Evolutionary conservation across 1,284 basidiomycete genomes (phyloP), one percentile per base, ranked within the genome.

Genomic region (Marasmius sp.): DNA sequence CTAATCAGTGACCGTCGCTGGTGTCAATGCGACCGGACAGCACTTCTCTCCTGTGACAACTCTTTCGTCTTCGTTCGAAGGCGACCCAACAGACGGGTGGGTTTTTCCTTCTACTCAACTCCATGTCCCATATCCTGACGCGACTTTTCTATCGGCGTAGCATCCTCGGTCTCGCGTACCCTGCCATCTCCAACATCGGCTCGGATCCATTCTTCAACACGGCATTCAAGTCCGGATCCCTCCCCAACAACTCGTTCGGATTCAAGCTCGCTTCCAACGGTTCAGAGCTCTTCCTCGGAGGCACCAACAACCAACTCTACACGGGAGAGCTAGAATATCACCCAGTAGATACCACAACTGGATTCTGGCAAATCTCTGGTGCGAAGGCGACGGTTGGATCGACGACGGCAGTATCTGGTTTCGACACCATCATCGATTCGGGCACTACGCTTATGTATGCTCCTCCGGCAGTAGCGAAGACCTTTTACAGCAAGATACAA

Each of bases 1-100:
- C 12, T 20, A 33, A 12, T 6, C 53, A 5, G 79, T 86, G 0
- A 60, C 67, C 43, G 67, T 79, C 37, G 69, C 67, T 5, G 70
- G 71, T 3, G 66, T 69, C 59, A 72, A 45, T 2, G 74, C 68
- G 7, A 75, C 71, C 4, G 68, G 58, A 3, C 67, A 67, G 18
- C 71, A 69, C 57, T 74, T 75, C 48, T 62, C 66, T 34, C 59
- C 65, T 11, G 69, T 69, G 10, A 68, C 65, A 34, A 65, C 62
- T 27, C 57, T 67, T 11, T 66, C 66, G 16, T 50, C 62, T 14
- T 62, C 61, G 39, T 75, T 78, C 67, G 41, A 22, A 3, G 33
- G 51, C 49, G 62, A 64, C 48, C 61, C 67, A 11, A 54, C 57
- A 18, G 67, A 66, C 39, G 69, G 66, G 60, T 54, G 38, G 45